Base-by-base conservation (phyloP, 345 rosid genomes). In the Citrus mangshanensis region DNA sequence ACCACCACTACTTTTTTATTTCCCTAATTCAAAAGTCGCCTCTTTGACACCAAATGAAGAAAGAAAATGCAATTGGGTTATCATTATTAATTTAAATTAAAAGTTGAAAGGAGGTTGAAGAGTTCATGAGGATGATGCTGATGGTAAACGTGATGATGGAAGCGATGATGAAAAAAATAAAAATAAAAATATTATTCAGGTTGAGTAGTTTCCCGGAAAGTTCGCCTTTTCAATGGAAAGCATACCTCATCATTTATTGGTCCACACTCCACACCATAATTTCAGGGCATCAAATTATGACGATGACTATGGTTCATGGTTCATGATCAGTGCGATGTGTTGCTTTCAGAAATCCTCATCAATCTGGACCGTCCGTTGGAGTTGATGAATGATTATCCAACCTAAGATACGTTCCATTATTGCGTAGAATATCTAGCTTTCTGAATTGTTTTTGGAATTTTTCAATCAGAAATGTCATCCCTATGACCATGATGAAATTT, bases 171-270 rank as follows among this genome's bases (percentile, higher is more conserved):
- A 64, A 28, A 55, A 1, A 40, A 37, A 28, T 6, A 37, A 37
- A 6, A 40, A 37, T 42, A 42, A 42, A 63, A 25, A 49, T 61
- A 24, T 60, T 25, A 54, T 68, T 65, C 78, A 56, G 49, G 71
- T 27, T 19, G 32, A 34, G 77, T 81, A 87, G 81, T 84, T 86
- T 84, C 83, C 79, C 16, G 85, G 93, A 89, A 89, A 81, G 87
- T 82, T 82, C 85, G 72, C 68, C 62, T 77, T 76, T 84, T 86
- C 80, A 79, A 73, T 16, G 84, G 93, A 89, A 90, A 90, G 84
- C 85, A 83, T 68, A 24, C 77, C 84, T 82, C 88, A 81, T 87
- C 84, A 90, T 87, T 89, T 79, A 81, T 77, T 82, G 91, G 94
- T 85, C 86, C 93, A 78, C 82, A 81, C 66, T 82, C 85, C 91